Conservation (phyloP, 495 filamentous ascomycete species). For the Neurospora sp. region DNA sequence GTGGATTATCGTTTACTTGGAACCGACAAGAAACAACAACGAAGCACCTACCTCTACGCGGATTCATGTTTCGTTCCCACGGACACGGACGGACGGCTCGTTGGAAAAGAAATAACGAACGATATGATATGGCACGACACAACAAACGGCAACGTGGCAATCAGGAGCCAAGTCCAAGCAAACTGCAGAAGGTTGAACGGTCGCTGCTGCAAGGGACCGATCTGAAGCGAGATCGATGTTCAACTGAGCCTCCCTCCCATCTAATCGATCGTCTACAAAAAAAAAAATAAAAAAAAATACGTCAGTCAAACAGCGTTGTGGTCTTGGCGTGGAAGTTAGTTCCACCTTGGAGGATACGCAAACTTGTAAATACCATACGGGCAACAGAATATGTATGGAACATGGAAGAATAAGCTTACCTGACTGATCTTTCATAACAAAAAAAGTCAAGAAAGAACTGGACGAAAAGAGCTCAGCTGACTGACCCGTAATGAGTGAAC, state of each 20-base stretch:
- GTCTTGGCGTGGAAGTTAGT: neutral
- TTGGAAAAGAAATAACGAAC: neutral
- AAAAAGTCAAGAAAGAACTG: neutral
- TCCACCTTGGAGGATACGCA: neutral
- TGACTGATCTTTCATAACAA: neutral
- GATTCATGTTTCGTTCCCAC: neutral
- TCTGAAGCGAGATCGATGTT: neutral
- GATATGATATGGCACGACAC: neutral
- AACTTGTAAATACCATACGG: neutral
- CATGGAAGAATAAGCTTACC: neutral
- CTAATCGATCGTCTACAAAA: neutral
- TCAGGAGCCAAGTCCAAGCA: neutral
- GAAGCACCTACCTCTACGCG: neutral
- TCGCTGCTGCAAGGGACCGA: neutral
- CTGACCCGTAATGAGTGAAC: neutral
- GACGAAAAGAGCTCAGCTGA: neutral
- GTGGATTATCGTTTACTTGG: neutral
- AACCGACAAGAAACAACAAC: neutral
- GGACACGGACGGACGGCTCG: neutral
- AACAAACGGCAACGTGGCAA: neutral
- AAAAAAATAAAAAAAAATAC: neutral
- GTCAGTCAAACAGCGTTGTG: neutral
- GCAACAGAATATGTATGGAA: too few relatives aligned
- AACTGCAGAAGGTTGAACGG: neutral
- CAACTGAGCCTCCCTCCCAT: neutral